phyloP scores from a whole-genome alignment of 805 yeast genomes.

The Danielia oregonensis region DNA sequence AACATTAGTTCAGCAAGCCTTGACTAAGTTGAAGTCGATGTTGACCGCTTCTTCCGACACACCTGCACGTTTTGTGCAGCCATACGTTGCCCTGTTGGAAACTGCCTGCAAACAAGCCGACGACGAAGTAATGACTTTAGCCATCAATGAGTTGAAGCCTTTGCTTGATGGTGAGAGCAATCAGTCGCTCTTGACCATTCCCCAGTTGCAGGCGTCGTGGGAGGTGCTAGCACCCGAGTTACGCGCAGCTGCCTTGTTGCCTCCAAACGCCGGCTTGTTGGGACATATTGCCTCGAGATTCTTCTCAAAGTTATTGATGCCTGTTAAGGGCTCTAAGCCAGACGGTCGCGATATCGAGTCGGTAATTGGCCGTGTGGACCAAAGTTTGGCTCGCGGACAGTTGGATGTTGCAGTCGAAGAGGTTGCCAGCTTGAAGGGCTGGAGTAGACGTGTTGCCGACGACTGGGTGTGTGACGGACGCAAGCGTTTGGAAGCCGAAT shows the following conservation, averaged over 20 bases:
- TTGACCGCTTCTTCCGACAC: conserved; percentile 25
- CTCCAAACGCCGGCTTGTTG: conserved; percentile 92
- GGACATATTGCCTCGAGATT: conserved; percentile 83
- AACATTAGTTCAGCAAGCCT: conserved; percentile 27
- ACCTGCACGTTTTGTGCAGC: conserved; percentile 21
- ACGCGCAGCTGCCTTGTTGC: conserved; percentile 82
- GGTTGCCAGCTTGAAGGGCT: conserved; percentile 83
- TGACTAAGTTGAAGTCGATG: conserved; percentile 30
- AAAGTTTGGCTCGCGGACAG: conserved; percentile 68
- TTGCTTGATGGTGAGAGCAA: conserved; percentile 35
- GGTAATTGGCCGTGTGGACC: conserved; percentile 80
- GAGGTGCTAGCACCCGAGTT: conserved; percentile 77
- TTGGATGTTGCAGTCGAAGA: conserved; percentile 90
- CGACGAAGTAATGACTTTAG: conserved; percentile 33
- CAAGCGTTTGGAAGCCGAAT: conserved; percentile 83
- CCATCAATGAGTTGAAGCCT: conserved; percentile 31
- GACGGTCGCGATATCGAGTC: conserved; percentile 82
- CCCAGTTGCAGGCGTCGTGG: conserved; percentile 81
- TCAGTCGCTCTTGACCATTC: conserved; percentile 63
- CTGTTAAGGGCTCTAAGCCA: conserved; percentile 73
- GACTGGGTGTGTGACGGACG: conserved; percentile 92
- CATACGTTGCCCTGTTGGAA: conserved; percentile 38
- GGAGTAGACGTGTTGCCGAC: conserved; percentile 85
- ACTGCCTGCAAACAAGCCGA: conserved; percentile 19
- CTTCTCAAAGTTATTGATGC: conserved; percentile 70